Percentiles rank a stretch among this genome's conserved stretches.
These are phyloP conservation scores for Kuraishia piskuri DNA, from an alignment of 805 yeast species.

Conservation along the genomic window DNA sequence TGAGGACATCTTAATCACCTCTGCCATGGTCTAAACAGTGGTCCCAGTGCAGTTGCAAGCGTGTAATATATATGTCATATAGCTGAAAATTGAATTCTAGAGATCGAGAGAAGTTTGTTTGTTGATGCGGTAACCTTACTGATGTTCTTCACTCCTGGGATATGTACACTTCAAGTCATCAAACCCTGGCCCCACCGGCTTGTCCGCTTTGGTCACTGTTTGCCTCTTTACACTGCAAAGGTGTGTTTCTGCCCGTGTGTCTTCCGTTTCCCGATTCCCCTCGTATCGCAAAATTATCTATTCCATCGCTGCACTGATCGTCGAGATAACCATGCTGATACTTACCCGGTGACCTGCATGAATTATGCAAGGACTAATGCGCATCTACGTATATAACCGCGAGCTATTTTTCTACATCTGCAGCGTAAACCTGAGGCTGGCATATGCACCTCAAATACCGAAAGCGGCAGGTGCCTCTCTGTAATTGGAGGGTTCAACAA, in stretches of 20 bases:
- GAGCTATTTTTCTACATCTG: not conserved
- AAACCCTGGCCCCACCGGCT: too few relatives aligned
- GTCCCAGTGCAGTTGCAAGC: too few relatives aligned
- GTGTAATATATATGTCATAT: not conserved
- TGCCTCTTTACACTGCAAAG: not conserved
- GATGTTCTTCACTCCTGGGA: too few relatives aligned
- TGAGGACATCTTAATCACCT: not conserved
- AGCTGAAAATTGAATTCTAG: not conserved
- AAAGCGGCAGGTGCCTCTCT: not conserved
- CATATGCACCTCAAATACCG: not conserved
- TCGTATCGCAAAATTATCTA: not conserved
- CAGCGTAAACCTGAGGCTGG: not conserved
- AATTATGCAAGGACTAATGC: not conserved
- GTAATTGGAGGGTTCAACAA: not conserved
- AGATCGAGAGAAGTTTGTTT: not conserved
- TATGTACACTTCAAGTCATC: too few relatives aligned
- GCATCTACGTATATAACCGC: not conserved
- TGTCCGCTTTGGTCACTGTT: not conserved
- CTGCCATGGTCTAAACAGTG: not conserved
- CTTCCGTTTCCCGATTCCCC: not conserved
- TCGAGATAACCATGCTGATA: not conserved
- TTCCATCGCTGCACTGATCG: conserved; percentile 1
- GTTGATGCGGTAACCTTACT: too few relatives aligned
- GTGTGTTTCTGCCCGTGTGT: not conserved
- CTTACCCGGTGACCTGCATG: not conserved